Evolutionary conservation across 2,329 filamentous ascomycete species (phyloP).

Genomic region (Claviceps pusilla): DNA sequence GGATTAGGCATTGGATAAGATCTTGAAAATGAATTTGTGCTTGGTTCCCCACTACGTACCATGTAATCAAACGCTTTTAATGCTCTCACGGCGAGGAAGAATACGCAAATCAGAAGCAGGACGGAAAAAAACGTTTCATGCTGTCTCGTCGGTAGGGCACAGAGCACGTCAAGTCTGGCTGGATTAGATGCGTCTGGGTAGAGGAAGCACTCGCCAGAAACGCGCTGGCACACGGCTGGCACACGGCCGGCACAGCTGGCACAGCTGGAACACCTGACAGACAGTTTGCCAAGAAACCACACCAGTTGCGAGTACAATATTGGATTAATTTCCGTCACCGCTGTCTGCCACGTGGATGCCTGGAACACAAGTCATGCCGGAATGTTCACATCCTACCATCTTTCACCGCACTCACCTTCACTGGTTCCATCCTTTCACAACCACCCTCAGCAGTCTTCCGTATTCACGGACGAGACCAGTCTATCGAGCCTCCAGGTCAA

Average conservation of each 20-base stretch:
- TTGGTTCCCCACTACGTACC: neutral
- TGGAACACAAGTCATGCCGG: neutral
- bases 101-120: neutral
- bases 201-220: neutral
- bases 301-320: conserved; percentile 1
- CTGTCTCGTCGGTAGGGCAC: neutral
- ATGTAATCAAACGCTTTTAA: neutral
- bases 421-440: neutral
- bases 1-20: neutral
- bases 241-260: neutral
- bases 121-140: neutral
- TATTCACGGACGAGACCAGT: neutral
- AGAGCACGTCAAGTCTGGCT: neutral
- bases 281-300: neutral
- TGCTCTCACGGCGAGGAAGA: neutral
- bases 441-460: neutral
- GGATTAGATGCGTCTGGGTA: neutral
- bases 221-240: neutral
- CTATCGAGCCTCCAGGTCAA: neutral
- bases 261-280: neutral
- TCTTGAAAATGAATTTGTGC: neutral
- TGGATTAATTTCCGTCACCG: neutral
- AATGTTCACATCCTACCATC: neutral
- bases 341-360: conserved; percentile 3
- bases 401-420: neutral